phyloP scores from a whole-genome alignment of 192 early-diverging fungal species.

The Coemansia sp. region DNA sequence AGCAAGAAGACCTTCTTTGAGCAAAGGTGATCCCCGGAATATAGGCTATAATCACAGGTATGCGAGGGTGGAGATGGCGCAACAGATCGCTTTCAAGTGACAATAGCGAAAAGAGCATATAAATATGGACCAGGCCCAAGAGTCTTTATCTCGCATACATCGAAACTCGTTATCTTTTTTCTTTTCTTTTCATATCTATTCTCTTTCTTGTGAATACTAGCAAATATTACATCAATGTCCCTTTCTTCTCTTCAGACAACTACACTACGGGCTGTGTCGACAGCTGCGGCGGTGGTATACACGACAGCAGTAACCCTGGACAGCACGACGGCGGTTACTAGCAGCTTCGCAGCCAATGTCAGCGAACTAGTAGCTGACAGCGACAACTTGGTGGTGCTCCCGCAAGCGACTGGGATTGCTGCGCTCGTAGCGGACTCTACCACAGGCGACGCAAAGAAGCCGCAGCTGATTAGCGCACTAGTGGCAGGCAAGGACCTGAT shows the following conservation, averaged over 20 bases:
- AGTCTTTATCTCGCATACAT: neutral
- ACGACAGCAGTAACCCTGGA: slow-evolving; percentile 17
- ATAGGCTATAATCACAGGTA: slow-evolving; percentile 3
- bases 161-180: neutral
- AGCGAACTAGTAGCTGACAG: slow-evolving; percentile 17
- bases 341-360: neutral
- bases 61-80: slow-evolving; percentile 40
- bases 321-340: slow-evolving; percentile 24
- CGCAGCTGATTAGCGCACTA: slow-evolving; percentile 14
- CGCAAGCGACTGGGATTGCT: slow-evolving; percentile 25
- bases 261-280: slow-evolving; percentile 21
- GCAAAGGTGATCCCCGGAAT: neutral
- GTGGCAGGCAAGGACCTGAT: slow-evolving; percentile 26
- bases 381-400: slow-evolving; percentile 18
- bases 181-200: neutral
- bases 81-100: neutral
- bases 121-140: neutral
- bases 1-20: neutral
- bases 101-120: neutral
- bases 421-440: slow-evolving; percentile 1
- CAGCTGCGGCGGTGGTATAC: slow-evolving; percentile 40
- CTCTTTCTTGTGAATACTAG: slow-evolving; percentile 1
- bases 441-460: neutral
- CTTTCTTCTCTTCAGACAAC: slow-evolving; percentile 11
- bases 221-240: slow-evolving; percentile 1